Conservation (phyloP, 768 basidiomycete genomes). For the Amylocystis lapponica region DNA sequence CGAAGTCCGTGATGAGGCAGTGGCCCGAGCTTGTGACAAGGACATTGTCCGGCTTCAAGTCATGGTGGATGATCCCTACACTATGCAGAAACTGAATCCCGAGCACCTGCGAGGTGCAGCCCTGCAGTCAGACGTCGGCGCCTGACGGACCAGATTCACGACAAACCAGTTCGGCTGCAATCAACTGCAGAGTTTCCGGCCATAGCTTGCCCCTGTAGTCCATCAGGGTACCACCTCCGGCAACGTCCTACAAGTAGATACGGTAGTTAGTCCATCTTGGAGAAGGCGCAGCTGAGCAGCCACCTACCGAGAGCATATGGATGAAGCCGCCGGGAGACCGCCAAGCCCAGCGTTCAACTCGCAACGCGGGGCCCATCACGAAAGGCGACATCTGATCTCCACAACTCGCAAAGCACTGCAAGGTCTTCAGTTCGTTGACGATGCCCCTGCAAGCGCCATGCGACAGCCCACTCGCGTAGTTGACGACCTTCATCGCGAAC, state of each 20-base stretch:
- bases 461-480: conserved; percentile 3
- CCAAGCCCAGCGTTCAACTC: conserved; percentile 8
- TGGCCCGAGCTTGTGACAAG: conserved; percentile 28
- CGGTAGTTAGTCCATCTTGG: too few relatives aligned
- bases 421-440: conserved; percentile 16
- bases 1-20: conserved; percentile 52
- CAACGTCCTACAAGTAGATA: conserved; percentile 8
- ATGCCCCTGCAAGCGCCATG: conserved; percentile 8
- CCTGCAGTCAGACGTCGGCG: neutral
- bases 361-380: conserved; percentile 9
- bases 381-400: conserved; percentile 4
- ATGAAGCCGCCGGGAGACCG: conserved; percentile 9
- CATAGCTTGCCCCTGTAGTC: conserved; percentile 4
- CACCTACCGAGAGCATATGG: conserved; percentile 16
- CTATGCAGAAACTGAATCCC: conserved; percentile 37
- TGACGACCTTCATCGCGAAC: conserved; percentile 19
- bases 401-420: conserved; percentile 5
- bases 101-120: conserved; percentile 10
- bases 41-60: conserved; percentile 51
- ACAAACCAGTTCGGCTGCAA: conserved; percentile 20
- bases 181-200: conserved; percentile 1
- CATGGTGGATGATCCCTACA: conserved; percentile 50
- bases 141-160: neutral
- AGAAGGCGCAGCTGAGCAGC: neutral
- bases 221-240: conserved; percentile 15